Evolutionary conservation across 2,329 filamentous ascomycete genomes (phyloP).

Genomic region (Cordyceps militaris): DNA sequence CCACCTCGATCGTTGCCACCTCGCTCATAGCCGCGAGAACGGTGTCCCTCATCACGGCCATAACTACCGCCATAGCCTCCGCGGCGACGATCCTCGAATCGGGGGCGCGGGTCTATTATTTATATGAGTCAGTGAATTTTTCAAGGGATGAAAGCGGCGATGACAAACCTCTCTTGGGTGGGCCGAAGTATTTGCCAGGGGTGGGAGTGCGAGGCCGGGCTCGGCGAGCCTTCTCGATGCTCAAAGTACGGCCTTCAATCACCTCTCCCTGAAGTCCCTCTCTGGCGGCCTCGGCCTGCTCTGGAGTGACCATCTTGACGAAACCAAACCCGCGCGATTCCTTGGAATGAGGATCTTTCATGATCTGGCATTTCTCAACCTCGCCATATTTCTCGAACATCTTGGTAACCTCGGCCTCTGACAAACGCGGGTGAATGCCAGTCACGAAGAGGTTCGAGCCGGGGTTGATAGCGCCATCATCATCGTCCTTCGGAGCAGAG

Average conservation of each 20-base stretch:
- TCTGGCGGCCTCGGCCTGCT: constrained; percentile 94
- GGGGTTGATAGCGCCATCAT: constrained; percentile 79
- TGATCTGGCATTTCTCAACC: constrained; percentile 99
- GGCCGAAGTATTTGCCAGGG: constrained; percentile 97
- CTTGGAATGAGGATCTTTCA: constrained; percentile 97
- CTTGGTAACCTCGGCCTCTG: constrained; percentile 82
- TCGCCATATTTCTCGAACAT: constrained; percentile 98
- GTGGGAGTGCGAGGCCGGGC: constrained; percentile 92
- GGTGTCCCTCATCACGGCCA: constrained; percentile 49
- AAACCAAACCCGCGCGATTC: constrained; percentile 98
- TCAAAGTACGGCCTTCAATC: constrained; percentile 90
- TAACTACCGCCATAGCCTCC: constrained; percentile 50
- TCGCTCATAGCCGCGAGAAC: constrained; percentile 32
- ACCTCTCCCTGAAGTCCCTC: constrained; percentile 92
- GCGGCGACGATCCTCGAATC: constrained; percentile 57
- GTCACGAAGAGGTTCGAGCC: constrained; percentile 99
- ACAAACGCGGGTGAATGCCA: constrained; percentile 88
- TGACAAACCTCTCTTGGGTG: constrained; percentile 85
- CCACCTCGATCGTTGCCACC: constrained; percentile 36
- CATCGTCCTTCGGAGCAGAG: constrained; percentile 49
- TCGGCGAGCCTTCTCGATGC: constrained; percentile 97
- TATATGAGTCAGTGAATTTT: background rate
- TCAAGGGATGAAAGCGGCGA: background rate
- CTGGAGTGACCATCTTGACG: constrained; percentile 95
- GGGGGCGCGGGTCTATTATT: constrained; percentile 30